Percentiles rank a stretch among this genome's conserved stretches.
Conservation (phyloP, 2,329 filamentous ascomycete genomes). For the Penicillium hordei region DNA sequence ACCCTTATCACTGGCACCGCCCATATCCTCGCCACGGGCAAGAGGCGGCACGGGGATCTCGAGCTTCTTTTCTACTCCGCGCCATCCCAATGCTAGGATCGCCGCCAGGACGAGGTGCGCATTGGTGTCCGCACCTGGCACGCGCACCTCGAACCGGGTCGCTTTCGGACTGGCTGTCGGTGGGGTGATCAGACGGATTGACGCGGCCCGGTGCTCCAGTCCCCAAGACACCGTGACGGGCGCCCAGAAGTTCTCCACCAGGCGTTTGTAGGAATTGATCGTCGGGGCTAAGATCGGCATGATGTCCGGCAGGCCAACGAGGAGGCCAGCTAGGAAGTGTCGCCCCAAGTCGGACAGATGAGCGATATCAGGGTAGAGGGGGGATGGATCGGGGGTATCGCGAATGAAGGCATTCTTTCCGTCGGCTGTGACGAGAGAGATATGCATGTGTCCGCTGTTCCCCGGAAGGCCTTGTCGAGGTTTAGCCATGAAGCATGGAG, state of each 20-base stretch:
- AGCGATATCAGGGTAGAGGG: slow-evolving; percentile 72
- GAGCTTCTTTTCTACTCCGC: slow-evolving; percentile 89
- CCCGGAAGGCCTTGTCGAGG: slow-evolving; percentile 86
- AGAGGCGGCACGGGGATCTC: slow-evolving; percentile 79
- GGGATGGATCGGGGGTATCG: slow-evolving; percentile 66
- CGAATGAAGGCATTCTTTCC: slow-evolving; percentile 83
- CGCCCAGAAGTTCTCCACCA: slow-evolving; percentile 99
- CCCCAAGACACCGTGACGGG: slow-evolving; percentile 98
- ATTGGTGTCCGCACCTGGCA: slow-evolving; percentile 92
- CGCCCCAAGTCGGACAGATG: slow-evolving; percentile 83
- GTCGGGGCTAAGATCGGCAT: slow-evolving; percentile 96
- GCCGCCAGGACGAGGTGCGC: slow-evolving; percentile 83
- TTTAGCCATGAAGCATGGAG: slow-evolving; percentile 98
- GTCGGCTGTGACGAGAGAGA: slow-evolving; percentile 78
- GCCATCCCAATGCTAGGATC: slow-evolving; percentile 83
- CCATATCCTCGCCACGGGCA: slow-evolving; percentile 79
- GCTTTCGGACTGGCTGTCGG: slow-evolving; percentile 81
- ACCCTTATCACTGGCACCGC: slow-evolving; percentile 68
- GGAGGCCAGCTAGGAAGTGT: slow-evolving; percentile 86
- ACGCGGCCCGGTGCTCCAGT: slow-evolving; percentile 88
- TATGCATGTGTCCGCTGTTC: slow-evolving; percentile 93
- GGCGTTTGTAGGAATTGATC: slow-evolving; percentile 95
- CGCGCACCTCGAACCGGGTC: slow-evolving; percentile 88
- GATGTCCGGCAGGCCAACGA: slow-evolving; percentile 85
- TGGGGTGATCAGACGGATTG: slow-evolving; percentile 83